Percentiles rank a stretch among this genome's conserved stretches.
Conservation (phyloP, 2,329 filamentous ascomycete species). For the Neonectria hederae region DNA sequence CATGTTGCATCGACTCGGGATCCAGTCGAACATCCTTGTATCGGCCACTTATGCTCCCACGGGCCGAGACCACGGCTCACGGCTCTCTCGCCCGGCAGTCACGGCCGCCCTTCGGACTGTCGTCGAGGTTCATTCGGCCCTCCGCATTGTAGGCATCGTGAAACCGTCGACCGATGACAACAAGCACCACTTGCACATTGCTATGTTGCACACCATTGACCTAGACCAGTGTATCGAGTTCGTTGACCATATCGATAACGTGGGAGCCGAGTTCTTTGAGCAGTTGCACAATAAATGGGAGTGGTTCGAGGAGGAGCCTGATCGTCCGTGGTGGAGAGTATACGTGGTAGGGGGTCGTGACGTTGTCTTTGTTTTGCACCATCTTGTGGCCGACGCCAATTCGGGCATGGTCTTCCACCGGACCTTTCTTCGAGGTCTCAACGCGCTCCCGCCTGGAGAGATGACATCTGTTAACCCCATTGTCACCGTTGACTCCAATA, state of each 20-base stretch:
- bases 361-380: slow-evolving; percentile 26
- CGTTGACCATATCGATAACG: slow-evolving; percentile 9
- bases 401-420: slow-evolving; percentile 27
- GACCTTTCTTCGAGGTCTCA: slow-evolving; percentile 23
- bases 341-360: slow-evolving; percentile 24
- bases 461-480: background rate
- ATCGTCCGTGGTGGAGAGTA: slow-evolving; percentile 23
- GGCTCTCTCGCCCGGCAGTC: slow-evolving; percentile 10
- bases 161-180: slow-evolving; percentile 10
- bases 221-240: slow-evolving; percentile 25
- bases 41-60: slow-evolving; percentile 31
- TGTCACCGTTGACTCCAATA: background rate
- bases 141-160: slow-evolving; percentile 27
- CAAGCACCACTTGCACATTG: slow-evolving; percentile 17
- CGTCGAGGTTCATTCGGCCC: slow-evolving; percentile 27
- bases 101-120: slow-evolving; percentile 30
- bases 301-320: slow-evolving; percentile 17
- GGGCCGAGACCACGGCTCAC: background rate
- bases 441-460: background rate
- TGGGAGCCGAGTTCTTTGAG: slow-evolving; percentile 17
- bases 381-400: slow-evolving; percentile 22
- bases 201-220: slow-evolving; percentile 17
- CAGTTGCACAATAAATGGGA: slow-evolving; percentile 25
- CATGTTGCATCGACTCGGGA: slow-evolving; percentile 32
- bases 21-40: slow-evolving; percentile 37